These are phyloP conservation scores for Suhomyces terraborum DNA, from an alignment of 1,139 yeast genomes.

Conservation along the genomic window DNA sequence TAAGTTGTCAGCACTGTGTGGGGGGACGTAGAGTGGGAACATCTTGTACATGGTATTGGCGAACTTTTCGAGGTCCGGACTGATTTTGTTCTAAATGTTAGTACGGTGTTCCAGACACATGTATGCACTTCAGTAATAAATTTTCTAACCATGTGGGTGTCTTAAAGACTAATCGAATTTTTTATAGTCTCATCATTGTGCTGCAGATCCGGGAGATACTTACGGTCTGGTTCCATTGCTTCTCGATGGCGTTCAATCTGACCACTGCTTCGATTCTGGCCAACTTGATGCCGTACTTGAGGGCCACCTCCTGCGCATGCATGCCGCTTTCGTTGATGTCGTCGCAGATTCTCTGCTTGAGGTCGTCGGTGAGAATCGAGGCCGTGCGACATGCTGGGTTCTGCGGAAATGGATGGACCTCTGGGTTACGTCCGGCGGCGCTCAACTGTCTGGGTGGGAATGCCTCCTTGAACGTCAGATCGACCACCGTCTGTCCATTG, in stretches of 20 bases:
- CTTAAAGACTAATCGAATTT: conserved; percentile 81
- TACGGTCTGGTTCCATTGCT: conserved; percentile 61
- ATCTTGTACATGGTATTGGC: conserved; percentile 66
- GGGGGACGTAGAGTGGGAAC: conserved; percentile 71
- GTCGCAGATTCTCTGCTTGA: conserved; percentile 60
- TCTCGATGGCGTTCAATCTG: conserved; percentile 65
- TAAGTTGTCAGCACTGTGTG: conserved; percentile 59
- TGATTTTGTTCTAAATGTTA: conserved; percentile 47
- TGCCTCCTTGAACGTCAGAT: conserved; percentile 19
- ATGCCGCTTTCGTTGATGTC: conserved; percentile 56
- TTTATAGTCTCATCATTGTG: conserved; percentile 49
- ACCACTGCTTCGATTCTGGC: conserved; percentile 86
- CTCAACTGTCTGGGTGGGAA: conserved; percentile 15
- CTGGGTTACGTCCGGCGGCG: conserved; percentile 29
- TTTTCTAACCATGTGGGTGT: conserved; percentile 60
- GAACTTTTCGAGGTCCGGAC: conserved; percentile 56
- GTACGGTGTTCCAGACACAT: conserved; percentile 25
- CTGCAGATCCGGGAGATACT: conserved; percentile 36
- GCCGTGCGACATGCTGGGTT: conserved; percentile 74
- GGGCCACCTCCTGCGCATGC: conserved; percentile 74
- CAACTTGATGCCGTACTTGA: conserved; percentile 75
- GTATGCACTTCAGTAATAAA: conserved; percentile 24
- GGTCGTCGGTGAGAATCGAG: conserved; percentile 54
- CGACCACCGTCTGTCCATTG: conserved; percentile 46
- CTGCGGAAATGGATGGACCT: conserved; percentile 75